Evolutionary conservation across 1,284 basidiomycete species (phyloP), one percentile per base, ranked within the genome.

Genomic region (Naganishia cerealis): DNA sequence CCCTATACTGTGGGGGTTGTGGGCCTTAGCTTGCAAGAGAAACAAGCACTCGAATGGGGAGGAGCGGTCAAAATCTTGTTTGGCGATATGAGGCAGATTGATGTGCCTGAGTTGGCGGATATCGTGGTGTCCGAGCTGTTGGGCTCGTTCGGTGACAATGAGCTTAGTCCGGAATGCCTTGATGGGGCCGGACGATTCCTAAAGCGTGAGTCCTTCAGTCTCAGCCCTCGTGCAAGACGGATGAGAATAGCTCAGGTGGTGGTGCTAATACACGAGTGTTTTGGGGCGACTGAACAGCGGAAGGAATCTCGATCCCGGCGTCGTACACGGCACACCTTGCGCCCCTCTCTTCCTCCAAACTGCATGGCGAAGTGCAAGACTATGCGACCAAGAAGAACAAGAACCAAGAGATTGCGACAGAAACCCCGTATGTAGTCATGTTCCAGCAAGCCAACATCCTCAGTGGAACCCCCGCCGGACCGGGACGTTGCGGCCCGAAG

Each of bases 401-500:
- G 69, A 73, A 70, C 54, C 69, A 67, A 72, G 76, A 84, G 50
- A 91, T 89, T 75, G 79, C 81, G 40, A 76, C 88, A 65, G 95
- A 99, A 81, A 97, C 93, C 29, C 95, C 95, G 0, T 99, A 97
- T 77, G 96, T 99, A 6, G 96, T 99, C 67, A 94, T 98, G 90
- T 92, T 99, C 77, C 90, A 93, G 75, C 90, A 92, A 24, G 89
- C 91, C 71, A 94, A 93, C 73, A 86, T 93, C 69, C 83, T 97
- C 54, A 92, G 90, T 69, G 91, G 88, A 24, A 83, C 39, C 85
- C 87, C 66, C 75, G 85, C 62, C 82, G 82, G 70, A 68, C 78
- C 84, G 71, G 86, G 85, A 18, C 83, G 86, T 58, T 92, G 90
- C 79, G 91, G 91, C 9, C 85, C 88, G 6, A 87, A 87, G 73